Evolutionary conservation across 805 yeast species (phyloP).

Genomic region (Sungouiozyma intestinalis): DNA sequence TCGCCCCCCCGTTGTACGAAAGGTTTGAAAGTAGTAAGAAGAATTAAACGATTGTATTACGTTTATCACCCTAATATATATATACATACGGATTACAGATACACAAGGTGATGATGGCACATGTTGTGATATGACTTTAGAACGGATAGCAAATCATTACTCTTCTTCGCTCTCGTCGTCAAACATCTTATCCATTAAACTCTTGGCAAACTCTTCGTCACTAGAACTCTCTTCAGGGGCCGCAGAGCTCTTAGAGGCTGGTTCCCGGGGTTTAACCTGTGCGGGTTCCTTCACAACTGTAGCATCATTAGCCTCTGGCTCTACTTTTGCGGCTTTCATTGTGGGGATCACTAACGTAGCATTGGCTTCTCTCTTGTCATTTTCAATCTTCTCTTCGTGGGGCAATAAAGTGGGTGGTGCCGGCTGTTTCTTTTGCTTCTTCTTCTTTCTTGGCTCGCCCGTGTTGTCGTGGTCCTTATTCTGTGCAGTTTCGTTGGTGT

Average conservation of each 20-base stretch:
- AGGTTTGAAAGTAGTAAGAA: background rate
- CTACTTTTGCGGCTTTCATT: slow-evolving; percentile 7
- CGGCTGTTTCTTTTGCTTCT: slow-evolving; percentile 19
- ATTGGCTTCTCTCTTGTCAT: slow-evolving; percentile 25
- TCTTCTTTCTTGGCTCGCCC: slow-evolving; percentile 1
- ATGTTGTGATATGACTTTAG: background rate
- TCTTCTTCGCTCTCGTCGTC: slow-evolving; percentile 27
- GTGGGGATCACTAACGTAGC: slow-evolving; percentile 26
- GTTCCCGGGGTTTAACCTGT: too few relatives aligned
- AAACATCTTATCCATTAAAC: slow-evolving; percentile 22
- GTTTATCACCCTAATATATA: background rate
- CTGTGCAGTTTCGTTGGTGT: slow-evolving; percentile 2
- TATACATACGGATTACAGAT: background rate
- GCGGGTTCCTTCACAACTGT: background rate
- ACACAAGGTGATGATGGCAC: background rate
- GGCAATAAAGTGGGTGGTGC: slow-evolving; percentile 28
- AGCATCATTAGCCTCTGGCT: background rate
- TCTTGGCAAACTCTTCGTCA: slow-evolving; percentile 28
- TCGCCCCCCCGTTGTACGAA: too few relatives aligned
- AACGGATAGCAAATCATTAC: slow-evolving; percentile 3
- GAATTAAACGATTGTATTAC: background rate
- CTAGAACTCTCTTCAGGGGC: slow-evolving; percentile 15
- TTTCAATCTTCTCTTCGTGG: slow-evolving; percentile 24
- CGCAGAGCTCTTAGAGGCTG: slow-evolving; percentile 1
- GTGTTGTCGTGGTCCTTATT: slow-evolving; percentile 4